These are phyloP conservation scores for Penicillium frequentans DNA, from an alignment of 2,329 filamentous ascomycete species.

Conservation along the genomic window DNA sequence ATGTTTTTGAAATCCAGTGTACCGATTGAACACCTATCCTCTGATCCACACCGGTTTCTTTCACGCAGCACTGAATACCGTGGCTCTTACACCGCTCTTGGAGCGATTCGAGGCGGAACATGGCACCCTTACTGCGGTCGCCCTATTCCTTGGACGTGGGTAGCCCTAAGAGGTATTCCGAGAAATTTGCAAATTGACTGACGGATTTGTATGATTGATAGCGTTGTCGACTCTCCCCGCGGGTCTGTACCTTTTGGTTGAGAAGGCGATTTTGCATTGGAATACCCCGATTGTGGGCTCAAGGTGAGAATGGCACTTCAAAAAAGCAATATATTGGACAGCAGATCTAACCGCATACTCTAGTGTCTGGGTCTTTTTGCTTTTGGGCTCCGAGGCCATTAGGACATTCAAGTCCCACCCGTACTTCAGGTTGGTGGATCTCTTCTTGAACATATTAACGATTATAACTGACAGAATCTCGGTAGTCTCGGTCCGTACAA, in stretches of 20 bases:
- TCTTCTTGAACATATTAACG: neutral
- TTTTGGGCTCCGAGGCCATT: conserved; percentile 81
- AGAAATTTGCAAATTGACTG: neutral
- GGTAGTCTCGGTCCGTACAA: conserved; percentile 58
- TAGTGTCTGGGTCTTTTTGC: conserved; percentile 89
- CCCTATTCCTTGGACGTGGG: conserved; percentile 89
- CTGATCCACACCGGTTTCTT: conserved; percentile 80
- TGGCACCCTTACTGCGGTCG: conserved; percentile 83
- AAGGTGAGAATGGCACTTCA: conserved; percentile 58
- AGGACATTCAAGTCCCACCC: conserved; percentile 82
- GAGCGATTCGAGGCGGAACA: conserved; percentile 92
- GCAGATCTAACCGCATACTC: conserved; percentile 9
- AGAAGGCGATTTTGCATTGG: conserved; percentile 68
- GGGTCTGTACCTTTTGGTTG: conserved; percentile 74
- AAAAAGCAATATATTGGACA: neutral
- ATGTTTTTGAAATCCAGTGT: conserved; percentile 58
- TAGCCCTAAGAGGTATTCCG: conserved; percentile 18
- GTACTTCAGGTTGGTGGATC: conserved; percentile 59
- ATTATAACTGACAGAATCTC: conserved; percentile 18
- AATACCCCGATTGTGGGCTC: conserved; percentile 79
- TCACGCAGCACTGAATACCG: conserved; percentile 75
- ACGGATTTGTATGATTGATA: conserved; percentile 34
- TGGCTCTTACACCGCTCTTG: conserved; percentile 81
- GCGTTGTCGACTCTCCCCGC: conserved; percentile 80
- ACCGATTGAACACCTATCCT: conserved; percentile 89